Evolutionary conservation across 2,329 filamentous ascomycete species (phyloP), one percentile per base, ranked within the genome.

Genomic region (Phialophora macrospora): DNA sequence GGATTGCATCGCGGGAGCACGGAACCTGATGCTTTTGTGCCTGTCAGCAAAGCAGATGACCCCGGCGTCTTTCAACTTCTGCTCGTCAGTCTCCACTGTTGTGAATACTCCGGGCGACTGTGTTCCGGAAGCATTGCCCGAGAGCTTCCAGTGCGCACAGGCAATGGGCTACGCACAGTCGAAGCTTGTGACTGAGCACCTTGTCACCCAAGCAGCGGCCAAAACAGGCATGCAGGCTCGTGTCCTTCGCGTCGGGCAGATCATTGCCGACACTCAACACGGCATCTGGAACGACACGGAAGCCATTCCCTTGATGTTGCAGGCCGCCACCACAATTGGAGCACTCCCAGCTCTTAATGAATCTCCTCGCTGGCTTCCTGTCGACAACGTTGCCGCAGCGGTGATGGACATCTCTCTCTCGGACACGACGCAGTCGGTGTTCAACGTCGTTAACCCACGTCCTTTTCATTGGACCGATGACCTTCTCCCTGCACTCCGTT

Each of bases 111-210:
- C 55, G 12, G 57, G 59, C 20, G 54, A 62, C 28, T 24, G 56
- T 32, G 54, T 59, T 3, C 26, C 55, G n/a, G 67, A 61, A 46
- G 56, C 59, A 41, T 59, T 68, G 12, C 59, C 67, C 30, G 48
- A 60, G 14, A 65, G 61, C 14, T 65, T 64, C 24, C 44, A 44
- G 34, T 69, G 62, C 20, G 64, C 60, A 24, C 65, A 70, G 34
- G 60, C 62, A 1, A 75, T 86, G 5, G 85, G 85, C 3, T 88
- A 88, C 68, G 81, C 83, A 1, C 79, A 80, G 30, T 86, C 83
- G 1, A 83, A 85, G 74, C 87, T 85, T 82, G 83, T 87, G 2
- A 84, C 84, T 0, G 86, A 88, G 74, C 76, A 78, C 22, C 80
- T 87, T 4, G 81, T 81, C 20, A 72, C 73, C 48, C 63, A 74